Conservation (phyloP, 192 early-diverging fungal genomes). For the Kickxella alabastrina region DNA sequence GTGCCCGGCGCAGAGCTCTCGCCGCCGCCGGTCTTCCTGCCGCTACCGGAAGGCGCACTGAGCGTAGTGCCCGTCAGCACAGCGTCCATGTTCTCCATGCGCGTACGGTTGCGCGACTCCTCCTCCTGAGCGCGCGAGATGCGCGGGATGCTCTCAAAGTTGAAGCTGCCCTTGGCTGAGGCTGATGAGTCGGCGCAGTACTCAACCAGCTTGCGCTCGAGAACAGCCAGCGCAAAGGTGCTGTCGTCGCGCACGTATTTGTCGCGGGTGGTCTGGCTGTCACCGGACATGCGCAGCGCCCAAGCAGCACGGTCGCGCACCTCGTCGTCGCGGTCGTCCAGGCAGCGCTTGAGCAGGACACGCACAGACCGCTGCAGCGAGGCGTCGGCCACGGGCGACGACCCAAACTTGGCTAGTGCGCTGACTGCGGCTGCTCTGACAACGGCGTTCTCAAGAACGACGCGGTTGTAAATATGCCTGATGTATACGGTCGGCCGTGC, state of each 20-base stretch:
- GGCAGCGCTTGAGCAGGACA: conserved; percentile 86
- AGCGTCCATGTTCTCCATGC: conserved; percentile 43
- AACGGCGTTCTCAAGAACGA: conserved; percentile 95
- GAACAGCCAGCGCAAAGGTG: conserved; percentile 76
- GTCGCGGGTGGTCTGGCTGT: conserved; percentile 54
- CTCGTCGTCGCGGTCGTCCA: conserved; percentile 98
- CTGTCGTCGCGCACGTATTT: conserved; percentile 82
- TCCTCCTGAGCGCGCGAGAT: conserved; percentile 84
- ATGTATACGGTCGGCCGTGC: conserved; percentile 92
- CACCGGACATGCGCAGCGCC: conserved; percentile 76
- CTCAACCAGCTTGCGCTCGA: conserved; percentile 83
- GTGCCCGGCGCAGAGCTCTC: conserved; percentile 5
- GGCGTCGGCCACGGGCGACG: conserved; percentile 70
- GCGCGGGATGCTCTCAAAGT: conserved; percentile 72
- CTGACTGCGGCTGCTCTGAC: conserved; percentile 96
- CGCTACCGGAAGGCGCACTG: conserved; percentile 6
- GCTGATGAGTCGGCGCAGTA: conserved; percentile 72
- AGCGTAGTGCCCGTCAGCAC: conserved; percentile 46
- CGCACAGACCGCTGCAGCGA: conserved; percentile 69
- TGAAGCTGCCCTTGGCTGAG: conserved; percentile 64
- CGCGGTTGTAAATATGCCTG: conserved; percentile 99
- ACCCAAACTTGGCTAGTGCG: conserved; percentile 87
- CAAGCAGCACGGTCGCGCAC: conserved; percentile 94
- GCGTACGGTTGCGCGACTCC: conserved; percentile 63
- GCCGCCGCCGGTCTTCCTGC: conserved; percentile 2